These are phyloP conservation scores for Calonectria montana DNA, from an alignment of 2,329 filamentous ascomycete genomes.

Conservation along the genomic window DNA sequence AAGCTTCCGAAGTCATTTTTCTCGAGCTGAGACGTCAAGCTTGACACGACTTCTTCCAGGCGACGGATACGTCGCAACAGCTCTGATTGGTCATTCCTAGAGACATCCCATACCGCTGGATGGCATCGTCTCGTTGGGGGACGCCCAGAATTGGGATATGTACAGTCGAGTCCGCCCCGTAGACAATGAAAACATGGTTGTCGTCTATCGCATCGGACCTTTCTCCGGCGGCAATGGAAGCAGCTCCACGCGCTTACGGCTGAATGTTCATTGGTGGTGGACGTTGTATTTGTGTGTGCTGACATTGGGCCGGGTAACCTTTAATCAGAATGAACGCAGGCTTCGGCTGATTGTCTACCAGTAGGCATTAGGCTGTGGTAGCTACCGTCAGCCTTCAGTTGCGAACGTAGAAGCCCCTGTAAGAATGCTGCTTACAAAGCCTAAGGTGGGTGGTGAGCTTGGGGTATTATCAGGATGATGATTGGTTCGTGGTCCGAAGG, in stretches of 20 bases:
- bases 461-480: not conserved
- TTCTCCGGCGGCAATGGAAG: not conserved
- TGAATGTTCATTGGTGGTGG: not conserved
- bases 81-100: not conserved
- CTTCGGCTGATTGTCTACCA: not conserved
- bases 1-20: not conserved
- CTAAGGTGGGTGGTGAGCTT: not conserved
- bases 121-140: not conserved
- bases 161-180: not conserved
- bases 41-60: not conserved
- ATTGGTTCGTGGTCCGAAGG: conserved; percentile 5
- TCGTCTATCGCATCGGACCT: not conserved
- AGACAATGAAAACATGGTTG: not conserved
- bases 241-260: not conserved
- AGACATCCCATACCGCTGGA: not conserved
- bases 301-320: not conserved
- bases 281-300: not conserved
- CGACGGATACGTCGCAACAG: not conserved
- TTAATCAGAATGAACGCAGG: not conserved
- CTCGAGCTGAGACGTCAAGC: not conserved
- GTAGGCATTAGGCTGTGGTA: not conserved
- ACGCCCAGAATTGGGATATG: not conserved
- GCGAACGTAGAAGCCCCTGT: not conserved
- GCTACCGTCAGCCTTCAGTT: not conserved
- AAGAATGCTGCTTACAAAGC: not conserved